Evolutionary conservation across 2,329 filamentous ascomycete species (phyloP).

Genomic region (Colletotrichum sp.): DNA sequence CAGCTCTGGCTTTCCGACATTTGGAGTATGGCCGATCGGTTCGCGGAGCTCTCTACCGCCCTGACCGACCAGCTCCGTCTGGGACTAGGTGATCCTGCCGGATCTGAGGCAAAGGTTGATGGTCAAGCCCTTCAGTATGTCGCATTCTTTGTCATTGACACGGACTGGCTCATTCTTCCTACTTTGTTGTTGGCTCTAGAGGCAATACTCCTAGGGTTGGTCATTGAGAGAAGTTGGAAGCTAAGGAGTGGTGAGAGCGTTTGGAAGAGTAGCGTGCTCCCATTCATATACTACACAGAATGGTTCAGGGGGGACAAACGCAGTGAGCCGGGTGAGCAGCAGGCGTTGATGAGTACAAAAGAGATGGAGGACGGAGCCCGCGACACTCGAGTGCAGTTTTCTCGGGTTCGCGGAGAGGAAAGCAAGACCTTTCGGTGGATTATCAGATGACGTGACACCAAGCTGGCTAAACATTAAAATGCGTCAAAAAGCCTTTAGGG

Average conservation of each 20-base stretch:
- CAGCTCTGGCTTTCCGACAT: not conserved
- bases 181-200: not conserved
- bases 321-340: fast-evolving
- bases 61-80: not conserved
- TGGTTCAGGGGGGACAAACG: not conserved
- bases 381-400: not conserved
- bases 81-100: not conserved
- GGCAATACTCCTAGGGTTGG: not conserved
- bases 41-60: not conserved
- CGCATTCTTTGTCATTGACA: not conserved
- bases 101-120: not conserved
- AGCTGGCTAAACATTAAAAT: too few species aligned
- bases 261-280: not conserved
- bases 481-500: too few species aligned
- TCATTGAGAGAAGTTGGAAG: not conserved
- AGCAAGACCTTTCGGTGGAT: not conserved
- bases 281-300: not conserved
- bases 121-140: not conserved
- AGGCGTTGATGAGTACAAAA: not conserved
- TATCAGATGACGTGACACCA: not conserved
- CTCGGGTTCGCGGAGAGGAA: not conserved
- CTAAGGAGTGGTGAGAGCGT: not conserved
- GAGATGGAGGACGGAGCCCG: not conserved
- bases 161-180: not conserved
- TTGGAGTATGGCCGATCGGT: not conserved